Base-by-base conservation (phyloP, 371 early-diverging fungal genomes). In the Parasitella parasitica region DNA sequence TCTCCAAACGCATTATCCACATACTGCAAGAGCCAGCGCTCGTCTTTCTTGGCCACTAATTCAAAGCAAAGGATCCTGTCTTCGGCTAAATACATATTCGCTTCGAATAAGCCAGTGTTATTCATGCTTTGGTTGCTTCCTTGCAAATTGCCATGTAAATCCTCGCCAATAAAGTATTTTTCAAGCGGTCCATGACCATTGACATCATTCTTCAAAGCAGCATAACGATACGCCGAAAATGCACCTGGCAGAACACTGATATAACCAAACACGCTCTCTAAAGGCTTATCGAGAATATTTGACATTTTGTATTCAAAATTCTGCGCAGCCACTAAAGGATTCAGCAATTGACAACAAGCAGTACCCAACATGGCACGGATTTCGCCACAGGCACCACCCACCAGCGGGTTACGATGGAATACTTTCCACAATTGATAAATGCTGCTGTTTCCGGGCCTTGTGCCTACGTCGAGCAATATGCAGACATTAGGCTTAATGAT, bases 11-110 rank as follows among this genome's bases (percentile, higher is more conserved):
- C 86, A 6, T 81, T 79, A 53, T 81, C 75, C 24, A 86, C 86
- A 57, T 85, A 86, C 43, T 85, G 81, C 8, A 92, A 71, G 6
- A 91, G 52, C 92, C 93, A 92, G 6, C 77, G 73, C 30, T 79
- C 75, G 51, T 88, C 78, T 16, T 81, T 80, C 69, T 92, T 92
- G 7, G 92, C 89, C 3, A 91, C 86, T 6, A 94, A 66, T 68
- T 94, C 93, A 77, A 91, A 94, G 61, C 94, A 93, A 27, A 94
- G 76, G 59, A 93, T 93, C 55, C 94, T 88, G 68, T 94, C 94
- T 71, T 94, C 92, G 16, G 93, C 91, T 66, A 89, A 71, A 54
- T 85, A 84, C 92, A 92, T 90, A 70, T 93, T 93, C 39, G 85
- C 87, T 6, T 77, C 77, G 50, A 85, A 87, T 27, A 86, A 86